Percentiles rank a stretch among this genome's conserved stretches.
Evolutionary conservation across 2,329 filamentous ascomycete genomes (phyloP).

Genomic region (Monilinia fructigena): DNA sequence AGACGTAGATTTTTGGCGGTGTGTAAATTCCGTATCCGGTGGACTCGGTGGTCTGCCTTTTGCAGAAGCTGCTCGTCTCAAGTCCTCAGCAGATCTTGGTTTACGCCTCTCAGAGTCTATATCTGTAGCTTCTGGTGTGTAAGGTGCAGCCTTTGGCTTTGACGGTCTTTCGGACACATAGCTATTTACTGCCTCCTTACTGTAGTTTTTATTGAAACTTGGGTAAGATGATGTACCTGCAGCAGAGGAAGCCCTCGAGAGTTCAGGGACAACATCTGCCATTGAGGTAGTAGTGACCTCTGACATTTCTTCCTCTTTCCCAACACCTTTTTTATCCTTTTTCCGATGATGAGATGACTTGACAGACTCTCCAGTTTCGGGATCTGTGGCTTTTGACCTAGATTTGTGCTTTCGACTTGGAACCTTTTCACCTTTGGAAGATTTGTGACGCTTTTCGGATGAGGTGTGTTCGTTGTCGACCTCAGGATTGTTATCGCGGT

Average conservation of each 20-base stretch:
- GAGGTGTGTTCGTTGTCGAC: slow-evolving; percentile 33
- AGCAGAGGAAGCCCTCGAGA: slow-evolving; percentile 41
- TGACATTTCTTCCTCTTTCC: slow-evolving; percentile 25
- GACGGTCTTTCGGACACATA: slow-evolving; percentile 26
- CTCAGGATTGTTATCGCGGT: slow-evolving; percentile 33
- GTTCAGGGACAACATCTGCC: slow-evolving; percentile 52
- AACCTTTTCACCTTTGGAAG: slow-evolving; percentile 38
- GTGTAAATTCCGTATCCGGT: slow-evolving; percentile 61
- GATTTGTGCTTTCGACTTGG: slow-evolving; percentile 40
- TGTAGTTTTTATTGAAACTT: slow-evolving; percentile 83
- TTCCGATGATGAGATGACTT: slow-evolving; percentile 36
- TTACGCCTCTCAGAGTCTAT: slow-evolving; percentile 52
- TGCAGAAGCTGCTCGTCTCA: slow-evolving; percentile 43
- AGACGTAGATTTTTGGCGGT: slow-evolving; percentile 41
- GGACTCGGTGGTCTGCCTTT: slow-evolving; percentile 59
- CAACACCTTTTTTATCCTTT: slow-evolving; percentile 35
- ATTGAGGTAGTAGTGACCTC: slow-evolving; percentile 39
- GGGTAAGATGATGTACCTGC: slow-evolving; percentile 57
- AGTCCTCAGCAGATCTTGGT: slow-evolving; percentile 50
- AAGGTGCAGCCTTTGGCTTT: slow-evolving; percentile 40
- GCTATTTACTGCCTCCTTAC: slow-evolving; percentile 77
- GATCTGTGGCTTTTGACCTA: slow-evolving; percentile 37
- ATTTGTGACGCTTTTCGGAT: slow-evolving; percentile 36
- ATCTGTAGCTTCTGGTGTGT: slow-evolving; percentile 73
- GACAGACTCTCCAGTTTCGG: slow-evolving; percentile 38